Evolutionary conservation across 2,329 filamentous ascomycete species (phyloP), one percentile per base, ranked within the genome.

Genomic region (Venturiaceae sp.): DNA sequence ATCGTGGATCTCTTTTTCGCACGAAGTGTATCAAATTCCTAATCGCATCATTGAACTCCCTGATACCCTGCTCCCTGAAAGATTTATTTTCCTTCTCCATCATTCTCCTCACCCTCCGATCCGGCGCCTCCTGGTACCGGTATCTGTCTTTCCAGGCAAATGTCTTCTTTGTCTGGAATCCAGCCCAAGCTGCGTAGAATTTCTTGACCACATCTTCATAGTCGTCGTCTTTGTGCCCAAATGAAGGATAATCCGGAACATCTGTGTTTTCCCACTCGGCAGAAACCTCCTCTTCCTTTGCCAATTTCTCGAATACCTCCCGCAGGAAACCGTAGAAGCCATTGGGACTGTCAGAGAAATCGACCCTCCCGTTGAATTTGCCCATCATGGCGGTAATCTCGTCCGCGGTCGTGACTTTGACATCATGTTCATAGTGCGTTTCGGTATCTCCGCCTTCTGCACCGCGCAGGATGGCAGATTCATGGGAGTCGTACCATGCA

Each of bases 21-120:
- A 92, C 87, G 72, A 97, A 97, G 1, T 85, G 80, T 2, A 97
- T 87, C 13, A 99, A 79, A 6, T 90, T 88, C 59, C 90, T 78
- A 32, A 99, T 90, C 3, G 91, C 88, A 61, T 96, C 91, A 71
- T 96, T 97, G 75, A 96, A 97, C 63, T 96, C 89, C 58, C 87
- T 83, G 11, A 88, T 83, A 2, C 85, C 90, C 57, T 92, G 88
- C 21, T 96, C 92, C 56, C 94, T 83, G 26, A 87, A 73, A 63
- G 87, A 88, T 65, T 85, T 88, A 71, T 99, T 99, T 69, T 96
- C 92, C 72, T 96, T 96, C 69, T 97, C 94, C 85, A 97, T 95
- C 39, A 90, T 67, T 33, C 94, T 83, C 55, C 92, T 84, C 16
- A 90, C 80, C 37, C 87, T 83, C 55, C 94, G 84, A 72, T 99